Evolutionary conservation across 2,329 filamentous ascomycete genomes (phyloP), one percentile per base, ranked within the genome.

Genomic region (Nannizzia gypsea): DNA sequence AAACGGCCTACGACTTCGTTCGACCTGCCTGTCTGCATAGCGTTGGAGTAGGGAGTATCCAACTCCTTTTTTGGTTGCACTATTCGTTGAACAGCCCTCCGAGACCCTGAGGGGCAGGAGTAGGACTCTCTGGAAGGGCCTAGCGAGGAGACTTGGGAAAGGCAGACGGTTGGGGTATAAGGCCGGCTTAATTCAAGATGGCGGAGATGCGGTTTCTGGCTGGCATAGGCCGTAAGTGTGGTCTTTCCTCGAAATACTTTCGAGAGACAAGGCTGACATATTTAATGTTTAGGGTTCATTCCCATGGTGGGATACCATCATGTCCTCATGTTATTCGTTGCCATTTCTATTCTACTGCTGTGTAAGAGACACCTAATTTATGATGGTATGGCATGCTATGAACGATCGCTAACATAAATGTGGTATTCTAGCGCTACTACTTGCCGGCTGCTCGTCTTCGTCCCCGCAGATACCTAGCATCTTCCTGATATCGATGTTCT

Each of bases 401-500:
- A 11, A 46, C 24, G 15, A 9, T 31, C 20, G 46, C 54, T 24
- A 17, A 24, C 48, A 31, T 13, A 13, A 34, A 15, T 1, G 6
- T 24, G 15, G 24, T 31, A 13, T 44, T 59, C 62, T 68, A 96
- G 91, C 93, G 67, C 83, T 99, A 64, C 78, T 99, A 68, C 80
- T 99, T 66, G 92, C 93, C 69, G 93, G 93, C 68, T 99, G 93
- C 76, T 97, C 93, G 3, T 97, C 92, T 8, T 96, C 92, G 44
- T 96, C 92, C 57, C 93, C 92, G 1, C 79, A 95, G 59, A 96
- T 99, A 67, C 93, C 93, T 26, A 85, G 86, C 71, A 97, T 99
- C 75, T 99, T 96, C 81, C 84, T 99, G 66, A 89, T 99, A 65
- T 96, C 91, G n/a, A 83, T 99, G 69, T 97, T 95, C 83, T 99